These are phyloP conservation scores for Arctium minus DNA, from an alignment of 129 eudicot species.

Conservation along the genomic window DNA sequence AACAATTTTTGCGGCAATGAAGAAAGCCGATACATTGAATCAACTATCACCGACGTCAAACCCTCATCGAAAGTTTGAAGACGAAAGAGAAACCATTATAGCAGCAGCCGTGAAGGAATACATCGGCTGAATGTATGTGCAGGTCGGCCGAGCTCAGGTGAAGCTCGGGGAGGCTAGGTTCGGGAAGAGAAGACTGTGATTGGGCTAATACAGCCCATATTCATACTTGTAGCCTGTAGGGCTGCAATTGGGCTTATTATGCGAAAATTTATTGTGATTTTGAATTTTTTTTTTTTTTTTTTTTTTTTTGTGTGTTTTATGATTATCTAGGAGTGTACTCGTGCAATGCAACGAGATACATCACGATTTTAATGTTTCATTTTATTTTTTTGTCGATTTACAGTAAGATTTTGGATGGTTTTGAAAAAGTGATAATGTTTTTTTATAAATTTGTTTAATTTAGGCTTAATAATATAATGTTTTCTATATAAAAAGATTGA, in stretches of 20 bases:
- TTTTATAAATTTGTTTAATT: too few relatives aligned
- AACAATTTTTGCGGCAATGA: not conserved
- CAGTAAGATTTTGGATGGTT: too few relatives aligned
- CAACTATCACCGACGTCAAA: slow-evolving; percentile 14
- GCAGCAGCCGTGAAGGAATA: slow-evolving; percentile 3
- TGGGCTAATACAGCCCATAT: slow-evolving; percentile 23
- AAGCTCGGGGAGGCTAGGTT: slow-evolving; percentile 22
- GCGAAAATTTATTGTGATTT: too few relatives aligned
- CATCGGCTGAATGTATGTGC: slow-evolving; percentile 1
- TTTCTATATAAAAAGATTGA: too few relatives aligned
- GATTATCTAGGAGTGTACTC: too few relatives aligned
- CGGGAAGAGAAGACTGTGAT: not conserved
- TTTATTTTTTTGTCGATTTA: too few relatives aligned
- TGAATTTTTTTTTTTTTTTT: too few relatives aligned
- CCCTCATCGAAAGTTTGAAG: not conserved
- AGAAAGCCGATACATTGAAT: slow-evolving; percentile 12
- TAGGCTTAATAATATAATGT: too few relatives aligned
- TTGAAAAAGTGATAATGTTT: too few relatives aligned
- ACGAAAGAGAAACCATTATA: slow-evolving; percentile 7
- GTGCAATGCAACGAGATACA: too few relatives aligned
- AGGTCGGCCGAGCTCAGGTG: slow-evolving; percentile 37
- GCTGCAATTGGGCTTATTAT: not conserved
- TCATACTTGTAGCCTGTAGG: not conserved
- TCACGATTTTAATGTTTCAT: too few relatives aligned
- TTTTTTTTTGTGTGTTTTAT: too few relatives aligned